phyloP scores from a whole-genome alignment of 495 filamentous ascomycete species.

The Schizothecium vesticola region DNA sequence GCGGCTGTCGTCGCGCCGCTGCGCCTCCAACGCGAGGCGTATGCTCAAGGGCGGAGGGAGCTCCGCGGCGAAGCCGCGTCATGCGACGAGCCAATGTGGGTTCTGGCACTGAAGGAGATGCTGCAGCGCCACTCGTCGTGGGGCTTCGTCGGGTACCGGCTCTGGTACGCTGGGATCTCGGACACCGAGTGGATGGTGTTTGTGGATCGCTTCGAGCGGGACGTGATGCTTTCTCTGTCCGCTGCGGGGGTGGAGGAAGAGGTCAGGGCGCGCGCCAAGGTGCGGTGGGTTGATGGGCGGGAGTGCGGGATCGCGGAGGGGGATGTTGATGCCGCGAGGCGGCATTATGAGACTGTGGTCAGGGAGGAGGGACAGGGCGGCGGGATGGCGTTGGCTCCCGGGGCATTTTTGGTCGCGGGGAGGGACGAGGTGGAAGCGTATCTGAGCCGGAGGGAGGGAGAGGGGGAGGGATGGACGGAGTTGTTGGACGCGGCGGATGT shows the following conservation, averaged over 20 bases:
- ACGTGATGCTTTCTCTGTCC: slow-evolving; percentile 5
- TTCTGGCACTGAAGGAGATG: background rate
- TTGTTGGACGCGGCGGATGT: slow-evolving; percentile 10
- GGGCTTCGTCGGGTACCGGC: slow-evolving; percentile 17
- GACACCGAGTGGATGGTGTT: slow-evolving; percentile 11
- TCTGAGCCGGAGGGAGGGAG: background rate
- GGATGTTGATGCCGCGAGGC: slow-evolving; percentile 12
- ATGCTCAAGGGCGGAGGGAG: slow-evolving; percentile 7
- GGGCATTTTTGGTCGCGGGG: slow-evolving; percentile 10
- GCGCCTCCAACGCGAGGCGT: background rate
- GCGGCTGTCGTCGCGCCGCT: background rate
- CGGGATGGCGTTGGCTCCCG: background rate
- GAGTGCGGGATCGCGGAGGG: slow-evolving; percentile 13
- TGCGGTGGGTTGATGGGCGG: slow-evolving; percentile 17
- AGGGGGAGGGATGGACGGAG: background rate
- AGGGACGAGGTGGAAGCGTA: slow-evolving; percentile 7
- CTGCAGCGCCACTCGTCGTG: background rate
- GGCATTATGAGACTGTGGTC: slow-evolving; percentile 4
- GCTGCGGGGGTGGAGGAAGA: slow-evolving; percentile 2
- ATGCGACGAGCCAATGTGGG: slow-evolving; percentile 9
- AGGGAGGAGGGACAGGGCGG: too few relatives aligned
- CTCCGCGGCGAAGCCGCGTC: slow-evolving; percentile 7
- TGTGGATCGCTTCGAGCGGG: slow-evolving; percentile 1
- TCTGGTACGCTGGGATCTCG: slow-evolving; percentile 7
- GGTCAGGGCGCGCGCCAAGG: slow-evolving; percentile 4